These are phyloP conservation scores for Paulownia fortunei DNA, from an alignment of 257 asterid species.

Conservation along the genomic window DNA sequence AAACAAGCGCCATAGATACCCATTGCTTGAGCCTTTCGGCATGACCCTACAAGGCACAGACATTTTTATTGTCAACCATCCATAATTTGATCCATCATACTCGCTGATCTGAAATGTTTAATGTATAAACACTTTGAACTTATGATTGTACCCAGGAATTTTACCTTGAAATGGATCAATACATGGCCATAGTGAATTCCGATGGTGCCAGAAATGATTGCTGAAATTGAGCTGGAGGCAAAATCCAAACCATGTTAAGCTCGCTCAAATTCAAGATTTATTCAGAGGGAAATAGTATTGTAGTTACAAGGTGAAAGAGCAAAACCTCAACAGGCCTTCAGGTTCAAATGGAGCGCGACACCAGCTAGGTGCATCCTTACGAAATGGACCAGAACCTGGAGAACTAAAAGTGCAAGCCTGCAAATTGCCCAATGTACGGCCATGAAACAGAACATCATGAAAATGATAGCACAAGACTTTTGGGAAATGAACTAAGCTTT, in stretches of 20 bases:
- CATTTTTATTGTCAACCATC: background rate
- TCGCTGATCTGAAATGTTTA: no score
- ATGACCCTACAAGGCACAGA: conserved; percentile 58
- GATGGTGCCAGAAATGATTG: conserved; percentile 78
- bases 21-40: conserved; percentile 85
- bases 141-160: no score
- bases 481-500: background rate
- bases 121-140: no score
- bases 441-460: conserved; percentile 10
- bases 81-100: background rate
- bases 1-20: conserved; percentile 71
- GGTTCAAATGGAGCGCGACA: conserved; percentile 90
- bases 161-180: conserved; percentile 78
- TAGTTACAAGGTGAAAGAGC: background rate
- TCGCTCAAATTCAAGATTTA: conserved; percentile 19
- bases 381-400: conserved; percentile 67
- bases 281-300: no score
- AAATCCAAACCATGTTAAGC: conserved; percentile 5
- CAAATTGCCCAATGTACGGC: conserved; percentile 1
- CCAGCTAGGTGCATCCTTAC: conserved; percentile 78
- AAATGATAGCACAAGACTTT: background rate
- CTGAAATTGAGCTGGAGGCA: conserved; percentile 72
- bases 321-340: conserved; percentile 80
- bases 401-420: conserved; percentile 86
- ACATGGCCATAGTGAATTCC: conserved; percentile 94